Evolutionary conservation across 1,284 basidiomycete species (phyloP).

Genomic region (Macrocystidia cucumis): DNA sequence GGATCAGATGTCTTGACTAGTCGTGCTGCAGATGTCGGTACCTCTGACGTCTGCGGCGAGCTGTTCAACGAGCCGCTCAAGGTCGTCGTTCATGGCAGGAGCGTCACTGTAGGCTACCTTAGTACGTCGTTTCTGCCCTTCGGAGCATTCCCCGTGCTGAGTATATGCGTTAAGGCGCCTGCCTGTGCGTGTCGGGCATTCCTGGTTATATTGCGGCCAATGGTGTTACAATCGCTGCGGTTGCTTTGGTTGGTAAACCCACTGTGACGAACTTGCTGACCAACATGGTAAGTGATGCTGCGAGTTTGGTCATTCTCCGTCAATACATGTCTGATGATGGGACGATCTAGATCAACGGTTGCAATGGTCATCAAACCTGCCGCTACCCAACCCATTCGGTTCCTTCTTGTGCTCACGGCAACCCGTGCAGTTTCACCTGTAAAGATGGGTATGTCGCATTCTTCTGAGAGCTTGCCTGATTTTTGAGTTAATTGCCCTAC

Average conservation of each 20-base stretch:
- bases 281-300: conserved; percentile 20
- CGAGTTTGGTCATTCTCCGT: neutral
- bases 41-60: conserved; percentile 31
- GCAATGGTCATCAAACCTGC: conserved; percentile 25
- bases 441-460: conserved; percentile 29
- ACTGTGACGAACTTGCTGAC: conserved; percentile 21
- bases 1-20: too few species aligned
- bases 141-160: neutral
- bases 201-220: conserved; percentile 25
- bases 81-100: conserved; percentile 18
- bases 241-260: conserved; percentile 21
- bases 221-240: conserved; percentile 19
- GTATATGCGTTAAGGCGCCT: conserved; percentile 20
- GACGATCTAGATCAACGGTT: conserved; percentile 15
- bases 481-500: neutral
- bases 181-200: conserved; percentile 31
- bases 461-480: neutral
- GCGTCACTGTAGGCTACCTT: conserved; percentile 22
- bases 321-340: neutral
- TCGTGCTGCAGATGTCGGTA: too few species aligned
- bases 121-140: conserved; percentile 15
- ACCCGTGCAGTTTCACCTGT: conserved; percentile 38
- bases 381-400: conserved; percentile 31
- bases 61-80: conserved; percentile 23
- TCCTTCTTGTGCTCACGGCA: conserved; percentile 25